These are phyloP conservation scores for Psophocarpus tetragonolobus DNA, from an alignment of 306 rosid genomes.

Conservation along the genomic window DNA sequence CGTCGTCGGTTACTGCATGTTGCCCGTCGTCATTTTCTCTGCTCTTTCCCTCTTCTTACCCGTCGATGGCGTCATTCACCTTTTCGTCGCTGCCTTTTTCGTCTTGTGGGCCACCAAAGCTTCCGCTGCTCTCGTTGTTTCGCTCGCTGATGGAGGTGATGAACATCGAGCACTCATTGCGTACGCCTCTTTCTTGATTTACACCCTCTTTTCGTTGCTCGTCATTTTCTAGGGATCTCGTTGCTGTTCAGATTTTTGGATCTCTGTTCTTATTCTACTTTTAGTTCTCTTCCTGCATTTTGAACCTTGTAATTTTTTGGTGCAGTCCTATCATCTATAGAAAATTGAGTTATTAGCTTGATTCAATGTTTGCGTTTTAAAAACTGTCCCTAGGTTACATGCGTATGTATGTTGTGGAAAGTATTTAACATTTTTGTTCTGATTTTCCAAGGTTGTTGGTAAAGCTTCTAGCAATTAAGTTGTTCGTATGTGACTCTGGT, in stretches of 20 bases:
- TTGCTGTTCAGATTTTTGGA: slow-evolving; percentile 28
- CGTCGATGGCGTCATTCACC: slow-evolving; percentile 55
- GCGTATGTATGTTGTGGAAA: slow-evolving; percentile 6
- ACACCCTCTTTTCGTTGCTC: slow-evolving; percentile 87
- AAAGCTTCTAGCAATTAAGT: not conserved
- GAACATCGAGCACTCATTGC: slow-evolving; percentile 92
- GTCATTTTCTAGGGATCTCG: slow-evolving; percentile 66
- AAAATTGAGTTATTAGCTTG: slow-evolving; percentile 39
- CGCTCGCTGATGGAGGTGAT: slow-evolving; percentile 88
- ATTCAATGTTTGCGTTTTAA: slow-evolving; percentile 18
- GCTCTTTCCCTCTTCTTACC: slow-evolving; percentile 80
- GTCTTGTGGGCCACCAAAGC: slow-evolving; percentile 92
- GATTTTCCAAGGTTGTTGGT: not conserved
- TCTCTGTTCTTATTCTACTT: slow-evolving; percentile 40
- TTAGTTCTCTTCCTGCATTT: slow-evolving; percentile 25
- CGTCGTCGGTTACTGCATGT: slow-evolving; percentile 85
- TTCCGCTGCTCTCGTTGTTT: slow-evolving; percentile 72
- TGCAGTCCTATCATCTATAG: slow-evolving; percentile 39
- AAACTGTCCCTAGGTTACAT: not conserved
- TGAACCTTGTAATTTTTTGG: slow-evolving; percentile 25
- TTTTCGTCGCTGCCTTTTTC: slow-evolving; percentile 60
- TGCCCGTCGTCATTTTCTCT: slow-evolving; percentile 85
- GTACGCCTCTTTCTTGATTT: slow-evolving; percentile 94
- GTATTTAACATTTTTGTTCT: not conserved
- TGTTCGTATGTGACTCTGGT: slow-evolving; percentile 14